phyloP scores from a whole-genome alignment of 164 flowering plant genomes.

The Chimonanthus salicifolius region DNA sequence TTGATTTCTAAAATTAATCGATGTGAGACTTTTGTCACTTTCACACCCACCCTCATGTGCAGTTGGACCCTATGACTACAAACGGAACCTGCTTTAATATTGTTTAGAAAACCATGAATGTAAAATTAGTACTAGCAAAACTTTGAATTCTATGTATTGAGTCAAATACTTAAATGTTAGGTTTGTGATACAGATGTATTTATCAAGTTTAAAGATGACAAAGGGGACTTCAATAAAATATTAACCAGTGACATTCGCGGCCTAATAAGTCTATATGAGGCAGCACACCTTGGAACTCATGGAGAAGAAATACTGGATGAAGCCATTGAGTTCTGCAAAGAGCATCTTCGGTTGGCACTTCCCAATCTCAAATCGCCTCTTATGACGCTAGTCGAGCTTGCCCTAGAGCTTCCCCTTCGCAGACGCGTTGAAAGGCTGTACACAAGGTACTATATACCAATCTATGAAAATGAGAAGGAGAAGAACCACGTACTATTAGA shows the following conservation, averaged over 20 bases:
- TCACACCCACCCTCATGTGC: not conserved
- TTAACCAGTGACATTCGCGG: slow-evolving; percentile 8
- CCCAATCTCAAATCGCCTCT: slow-evolving; percentile 5
- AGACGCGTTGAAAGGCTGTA: slow-evolving; percentile 14
- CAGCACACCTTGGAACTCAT: slow-evolving; percentile 9
- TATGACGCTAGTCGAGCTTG: slow-evolving; percentile 9
- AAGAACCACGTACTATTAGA: not conserved
- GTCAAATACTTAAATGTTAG: not conserved
- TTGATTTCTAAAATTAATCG: too few relatives aligned
- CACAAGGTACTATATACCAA: slow-evolving; percentile 10
- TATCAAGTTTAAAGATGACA: slow-evolving; percentile 18
- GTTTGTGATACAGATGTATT: slow-evolving; percentile 2
- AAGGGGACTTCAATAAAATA: slow-evolving; percentile 26
- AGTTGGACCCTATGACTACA: too few relatives aligned
- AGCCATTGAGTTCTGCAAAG: slow-evolving; percentile 17
- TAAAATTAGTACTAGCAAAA: not conserved
- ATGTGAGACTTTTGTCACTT: not conserved
- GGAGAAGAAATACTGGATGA: slow-evolving; percentile 26
- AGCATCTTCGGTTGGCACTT: slow-evolving; percentile 3
- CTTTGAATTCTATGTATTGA: not conserved
- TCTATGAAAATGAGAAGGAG: slow-evolving; percentile 11
- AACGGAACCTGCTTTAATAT: too few relatives aligned
- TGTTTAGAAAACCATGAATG: not conserved
- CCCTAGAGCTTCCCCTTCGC: slow-evolving; percentile 11
- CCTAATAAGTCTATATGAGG: slow-evolving; percentile 20